Conservation (phyloP, 139 green algal genomes). For the Coelastrella sp. region DNA sequence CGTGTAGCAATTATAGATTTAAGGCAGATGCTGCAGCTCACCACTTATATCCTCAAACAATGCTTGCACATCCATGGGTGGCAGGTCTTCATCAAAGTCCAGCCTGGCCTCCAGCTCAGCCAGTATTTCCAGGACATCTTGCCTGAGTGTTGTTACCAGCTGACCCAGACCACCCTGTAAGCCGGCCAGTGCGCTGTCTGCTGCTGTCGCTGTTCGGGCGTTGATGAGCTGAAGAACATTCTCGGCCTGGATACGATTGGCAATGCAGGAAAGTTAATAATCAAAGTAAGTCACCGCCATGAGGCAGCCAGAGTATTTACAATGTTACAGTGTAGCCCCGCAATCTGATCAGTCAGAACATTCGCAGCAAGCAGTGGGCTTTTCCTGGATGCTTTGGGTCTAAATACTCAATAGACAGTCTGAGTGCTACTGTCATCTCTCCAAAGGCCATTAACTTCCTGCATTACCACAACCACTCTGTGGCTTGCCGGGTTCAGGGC, state of each 20-base stretch:
- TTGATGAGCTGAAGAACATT: constrained; percentile 84
- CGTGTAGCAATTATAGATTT: background rate
- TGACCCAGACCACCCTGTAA: constrained; percentile 78
- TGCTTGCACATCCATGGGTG: constrained; percentile 71
- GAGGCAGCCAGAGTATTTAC: too few relatives aligned
- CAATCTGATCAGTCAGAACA: too few relatives aligned
- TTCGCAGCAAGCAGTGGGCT: too few relatives aligned
- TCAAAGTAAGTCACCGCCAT: too few relatives aligned
- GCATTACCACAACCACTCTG: too few relatives aligned
- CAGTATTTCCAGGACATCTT: constrained; percentile 76
- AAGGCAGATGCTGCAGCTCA: background rate
- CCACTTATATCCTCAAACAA: constrained; percentile 61
- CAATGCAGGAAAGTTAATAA: background rate
- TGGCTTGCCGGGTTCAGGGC: background rate
- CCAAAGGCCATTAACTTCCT: too few relatives aligned
- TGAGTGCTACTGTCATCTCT: too few relatives aligned
- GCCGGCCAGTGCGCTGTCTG: constrained; percentile 90
- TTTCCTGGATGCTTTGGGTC: too few relatives aligned
- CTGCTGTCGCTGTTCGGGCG: constrained; percentile 85
- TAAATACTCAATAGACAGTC: background rate
- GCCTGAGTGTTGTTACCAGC: constrained; percentile 67
- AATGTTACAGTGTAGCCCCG: too few relatives aligned
- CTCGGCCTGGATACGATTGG: constrained; percentile 79
- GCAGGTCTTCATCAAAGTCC: constrained; percentile 98
- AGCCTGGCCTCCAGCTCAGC: constrained; percentile 89